phyloP scores from a whole-genome alignment of 1,139 yeast genomes.

The Geotrichum citri-aurantii region DNA sequence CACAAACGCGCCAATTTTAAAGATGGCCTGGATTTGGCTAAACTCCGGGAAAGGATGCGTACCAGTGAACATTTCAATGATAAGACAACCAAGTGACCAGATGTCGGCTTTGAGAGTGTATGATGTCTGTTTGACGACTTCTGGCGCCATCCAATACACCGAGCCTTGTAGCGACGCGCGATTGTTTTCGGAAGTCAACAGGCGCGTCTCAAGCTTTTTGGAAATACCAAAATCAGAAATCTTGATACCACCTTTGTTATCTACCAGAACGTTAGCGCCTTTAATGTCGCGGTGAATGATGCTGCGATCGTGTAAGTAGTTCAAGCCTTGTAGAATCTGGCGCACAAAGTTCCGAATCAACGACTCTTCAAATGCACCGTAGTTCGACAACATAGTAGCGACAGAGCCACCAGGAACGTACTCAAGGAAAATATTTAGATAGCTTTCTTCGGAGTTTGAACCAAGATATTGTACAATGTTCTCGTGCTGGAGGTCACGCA shows the following conservation, averaged over 20 bases:
- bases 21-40: constrained; percentile 93
- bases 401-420: constrained; percentile 98
- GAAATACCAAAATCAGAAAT: constrained; percentile 94
- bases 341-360: constrained; percentile 75
- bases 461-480: constrained; percentile 91
- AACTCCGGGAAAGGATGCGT: constrained; percentile 91
- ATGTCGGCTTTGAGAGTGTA: constrained; percentile 88
- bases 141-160: constrained; percentile 98
- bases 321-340: constrained; percentile 76
- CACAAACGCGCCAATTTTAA: constrained; percentile 80
- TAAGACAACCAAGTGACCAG: constrained; percentile 91
- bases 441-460: constrained; percentile 61
- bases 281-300: constrained; percentile 89
- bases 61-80: constrained; percentile 93
- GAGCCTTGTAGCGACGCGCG: constrained; percentile 90
- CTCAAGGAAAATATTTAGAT: constrained; percentile 78
- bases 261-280: constrained; percentile 88
- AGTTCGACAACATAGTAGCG: constrained; percentile 72
- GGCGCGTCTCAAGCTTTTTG: constrained; percentile 52
- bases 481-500: constrained; percentile 80
- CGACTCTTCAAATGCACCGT: constrained; percentile 92
- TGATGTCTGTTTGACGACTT: constrained; percentile 85
- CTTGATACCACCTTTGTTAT: constrained; percentile 84
- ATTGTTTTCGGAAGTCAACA: constrained; percentile 38
- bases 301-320: constrained; percentile 73